Evolutionary conservation across 441 rosid species (phyloP).

Genomic region (Cnidoscolus chayamansa): DNA sequence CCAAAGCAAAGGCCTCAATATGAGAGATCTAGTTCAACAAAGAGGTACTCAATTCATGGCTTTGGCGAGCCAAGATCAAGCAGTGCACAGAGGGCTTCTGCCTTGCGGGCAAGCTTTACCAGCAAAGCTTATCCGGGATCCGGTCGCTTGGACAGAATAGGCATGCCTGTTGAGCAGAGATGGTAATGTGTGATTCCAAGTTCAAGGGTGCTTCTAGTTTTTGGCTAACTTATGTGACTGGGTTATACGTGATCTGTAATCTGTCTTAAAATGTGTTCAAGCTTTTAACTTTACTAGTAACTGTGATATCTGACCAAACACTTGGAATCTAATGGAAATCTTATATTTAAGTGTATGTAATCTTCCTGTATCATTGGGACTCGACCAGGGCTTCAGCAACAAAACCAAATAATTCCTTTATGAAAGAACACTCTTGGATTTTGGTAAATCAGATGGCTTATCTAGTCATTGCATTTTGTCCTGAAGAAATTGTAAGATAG

Average conservation of each 20-base stretch:
- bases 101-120: slow-evolving; percentile 54
- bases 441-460: too few species aligned
- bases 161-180: slow-evolving; percentile 68
- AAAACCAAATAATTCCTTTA: too few species aligned
- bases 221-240: slow-evolving; percentile 15
- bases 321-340: slow-evolving; percentile 2
- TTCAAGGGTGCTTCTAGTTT: not conserved
- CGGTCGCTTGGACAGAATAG: slow-evolving; percentile 79
- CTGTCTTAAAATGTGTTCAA: not conserved
- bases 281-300: not conserved
- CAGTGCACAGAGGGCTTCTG: slow-evolving; percentile 41
- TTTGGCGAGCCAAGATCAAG: slow-evolving; percentile 45
- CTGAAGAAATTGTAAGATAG: too few species aligned
- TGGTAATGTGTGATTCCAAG: slow-evolving; percentile 28
- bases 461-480: too few species aligned
- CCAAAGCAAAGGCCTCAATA: slow-evolving; percentile 73
- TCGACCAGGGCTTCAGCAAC: not conserved
- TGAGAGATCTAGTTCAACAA: slow-evolving; percentile 61
- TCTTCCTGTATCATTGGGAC: not conserved
- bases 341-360: not conserved
- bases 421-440: too few species aligned
- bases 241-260: not conserved
- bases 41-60: slow-evolving; percentile 50
- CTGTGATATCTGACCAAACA: slow-evolving; percentile 1
- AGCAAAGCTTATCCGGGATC: slow-evolving; percentile 91